Percentiles rank a stretch among this genome's conserved stretches.
Evolutionary conservation across 352 stramenopile genomes (phyloP).

Genomic region (Phytophthora palmivora): DNA sequence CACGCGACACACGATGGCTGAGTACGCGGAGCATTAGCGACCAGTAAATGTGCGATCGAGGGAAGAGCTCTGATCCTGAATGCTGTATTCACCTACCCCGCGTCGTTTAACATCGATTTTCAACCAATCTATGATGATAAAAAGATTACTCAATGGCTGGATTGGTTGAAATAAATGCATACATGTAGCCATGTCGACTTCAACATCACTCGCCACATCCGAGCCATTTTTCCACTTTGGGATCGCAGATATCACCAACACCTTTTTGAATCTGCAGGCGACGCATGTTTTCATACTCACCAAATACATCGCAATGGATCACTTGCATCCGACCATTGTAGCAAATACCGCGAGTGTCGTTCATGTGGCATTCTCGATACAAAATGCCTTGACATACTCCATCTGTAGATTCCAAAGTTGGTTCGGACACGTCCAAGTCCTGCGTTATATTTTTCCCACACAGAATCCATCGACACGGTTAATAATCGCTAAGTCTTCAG

Average conservation of each 20-base stretch:
- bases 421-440: slow-evolving; percentile 33
- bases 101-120: slow-evolving; percentile 16
- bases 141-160: background rate
- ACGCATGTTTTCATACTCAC: slow-evolving; percentile 44
- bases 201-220: slow-evolving; percentile 30
- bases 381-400: slow-evolving; percentile 33
- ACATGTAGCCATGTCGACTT: slow-evolving; percentile 15
- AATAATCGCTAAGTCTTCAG: slow-evolving; percentile 25
- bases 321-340: slow-evolving; percentile 57
- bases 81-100: background rate
- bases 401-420: slow-evolving; percentile 36
- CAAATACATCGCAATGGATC: slow-evolving; percentile 47
- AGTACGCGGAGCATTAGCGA: slow-evolving; percentile 44
- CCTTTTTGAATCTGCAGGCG: slow-evolving; percentile 37
- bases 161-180: slow-evolving; percentile 1
- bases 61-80: slow-evolving; percentile 5
- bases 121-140: slow-evolving; percentile 10
- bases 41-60: slow-evolving; percentile 15
- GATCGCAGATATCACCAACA: slow-evolving; percentile 35
- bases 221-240: slow-evolving; percentile 43
- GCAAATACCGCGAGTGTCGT: slow-evolving; percentile 38
- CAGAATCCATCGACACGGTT: slow-evolving; percentile 21
- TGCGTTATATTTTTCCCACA: slow-evolving; percentile 39
- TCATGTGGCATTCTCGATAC: slow-evolving; percentile 40
- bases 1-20: slow-evolving; percentile 24